phyloP scores from a whole-genome alignment of 2,329 filamentous ascomycete species.

The Colletotrichum navitas region DNA sequence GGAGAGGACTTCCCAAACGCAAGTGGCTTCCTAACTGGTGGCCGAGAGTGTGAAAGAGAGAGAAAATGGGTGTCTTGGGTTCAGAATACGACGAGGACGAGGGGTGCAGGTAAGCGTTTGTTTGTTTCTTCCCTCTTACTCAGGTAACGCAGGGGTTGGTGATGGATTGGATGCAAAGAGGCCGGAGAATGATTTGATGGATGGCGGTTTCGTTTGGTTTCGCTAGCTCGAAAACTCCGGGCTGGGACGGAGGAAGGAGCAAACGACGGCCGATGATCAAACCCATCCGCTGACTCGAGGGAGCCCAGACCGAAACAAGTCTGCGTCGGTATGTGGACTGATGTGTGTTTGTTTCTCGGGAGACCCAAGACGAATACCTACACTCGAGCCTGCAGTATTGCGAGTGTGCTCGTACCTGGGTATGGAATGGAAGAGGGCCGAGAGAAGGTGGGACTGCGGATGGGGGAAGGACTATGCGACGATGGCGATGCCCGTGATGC shows the following conservation, averaged over 20 bases:
- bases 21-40: background rate
- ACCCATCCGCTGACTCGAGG: background rate
- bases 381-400: background rate
- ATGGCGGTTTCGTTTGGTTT: background rate
- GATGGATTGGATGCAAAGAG: background rate
- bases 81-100: background rate
- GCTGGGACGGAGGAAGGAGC: slow-evolving; percentile 13
- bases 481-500: slow-evolving; percentile 1
- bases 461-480: slow-evolving; percentile 2
- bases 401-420: background rate
- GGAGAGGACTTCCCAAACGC: background rate
- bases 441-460: slow-evolving; percentile 1
- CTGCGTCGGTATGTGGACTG: background rate
- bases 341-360: slow-evolving; percentile 3
- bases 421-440: slow-evolving; percentile 20
- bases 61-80: background rate
- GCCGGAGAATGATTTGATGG: background rate
- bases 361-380: background rate
- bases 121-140: slow-evolving; percentile 11
- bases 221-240: background rate
- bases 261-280: slow-evolving; percentile 6
- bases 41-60: background rate
- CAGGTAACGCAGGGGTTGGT: slow-evolving; percentile 14
- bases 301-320: background rate
- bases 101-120: background rate